Evolutionary conservation across 2,329 filamentous ascomycete genomes (phyloP), one percentile per base, ranked within the genome.

Genomic region (Mollisia scopiformis): DNA sequence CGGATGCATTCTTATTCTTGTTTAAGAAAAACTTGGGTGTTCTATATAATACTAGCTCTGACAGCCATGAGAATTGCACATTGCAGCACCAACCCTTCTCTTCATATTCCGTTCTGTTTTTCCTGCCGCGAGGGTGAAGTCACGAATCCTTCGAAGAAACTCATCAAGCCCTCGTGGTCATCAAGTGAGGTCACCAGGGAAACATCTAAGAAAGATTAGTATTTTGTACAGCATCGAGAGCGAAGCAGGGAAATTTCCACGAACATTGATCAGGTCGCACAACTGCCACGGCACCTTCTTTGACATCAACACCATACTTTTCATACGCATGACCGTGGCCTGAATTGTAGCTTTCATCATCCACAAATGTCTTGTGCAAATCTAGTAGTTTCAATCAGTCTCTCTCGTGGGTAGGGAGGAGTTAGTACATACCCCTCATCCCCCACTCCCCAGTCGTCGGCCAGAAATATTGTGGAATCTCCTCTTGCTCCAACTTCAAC

Each of bases 251-350:
- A 57, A 13, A 51, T n/a, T n/a, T 14, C 2, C 14, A 47, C 58
- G 13, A 16, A 84, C 84, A 85, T 74, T 88, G 85, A 75, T 88
- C 86, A 1, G 86, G 86, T 14, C 86, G 77, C 8, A 88, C 79
- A 61, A 88, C 75, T 0, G 84, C 77, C 4, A 86, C 63, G 0
- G 78, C 80, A 0, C 83, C 82, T 31, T 71, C 59, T 5, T 72
- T 64, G 0, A 77, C 71, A 57, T 82, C 76, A 13, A 88, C 75
- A 0, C 84, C 84, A 43, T 86, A 85, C 8, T 75, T 75, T 52
- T 84, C 76, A 64, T 88, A 88, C 1, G 82, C 82, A 47, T 84
- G 78, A 0, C 84, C 84, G 59, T 86, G 82, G 1, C 82, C 82
- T 2, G 78, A 76, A 59, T 83, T 81, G 67, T 84, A 83, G 66